These are phyloP conservation scores for Podila horticola DNA, from an alignment of 192 early-diverging fungal genomes.

Conservation along the genomic window DNA sequence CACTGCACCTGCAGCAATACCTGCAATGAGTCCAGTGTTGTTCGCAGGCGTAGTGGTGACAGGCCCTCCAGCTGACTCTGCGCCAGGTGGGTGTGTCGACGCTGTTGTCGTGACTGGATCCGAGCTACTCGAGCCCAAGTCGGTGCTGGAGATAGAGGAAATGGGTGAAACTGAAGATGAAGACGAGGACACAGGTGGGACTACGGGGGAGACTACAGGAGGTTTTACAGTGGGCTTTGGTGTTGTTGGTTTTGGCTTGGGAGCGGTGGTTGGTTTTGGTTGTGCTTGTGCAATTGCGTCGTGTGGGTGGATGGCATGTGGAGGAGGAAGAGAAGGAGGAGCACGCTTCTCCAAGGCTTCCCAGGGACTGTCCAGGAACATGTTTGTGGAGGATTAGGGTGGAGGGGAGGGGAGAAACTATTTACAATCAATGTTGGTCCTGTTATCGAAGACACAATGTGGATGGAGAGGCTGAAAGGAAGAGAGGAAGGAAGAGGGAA, in stretches of 20 bases:
- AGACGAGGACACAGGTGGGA: not conserved
- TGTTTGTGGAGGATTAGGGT: not conserved
- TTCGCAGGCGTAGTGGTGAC: not conserved
- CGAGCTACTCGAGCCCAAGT: not conserved
- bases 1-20: slow-evolving; percentile 11
- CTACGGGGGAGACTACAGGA: not conserved
- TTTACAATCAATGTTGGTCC: not conserved
- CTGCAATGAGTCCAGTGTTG: slow-evolving; percentile 18
- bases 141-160: not conserved
- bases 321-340: not conserved
- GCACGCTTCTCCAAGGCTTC: not conserved
- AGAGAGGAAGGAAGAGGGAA: not conserved
- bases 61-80: not conserved
- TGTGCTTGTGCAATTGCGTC: not conserved
- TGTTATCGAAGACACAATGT: not conserved
- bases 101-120: not conserved
- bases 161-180: not conserved
- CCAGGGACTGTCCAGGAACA: no score
- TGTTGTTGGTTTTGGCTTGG: not conserved
- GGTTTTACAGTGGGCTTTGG: not conserved
- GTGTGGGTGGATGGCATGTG: not conserved
- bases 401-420: not conserved
- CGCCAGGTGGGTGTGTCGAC: not conserved
- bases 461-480: not conserved
- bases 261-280: not conserved